These are phyloP conservation scores for Plectosphaerella cucumerina DNA, from an alignment of 2,329 filamentous ascomycete genomes.

Conservation along the genomic window DNA sequence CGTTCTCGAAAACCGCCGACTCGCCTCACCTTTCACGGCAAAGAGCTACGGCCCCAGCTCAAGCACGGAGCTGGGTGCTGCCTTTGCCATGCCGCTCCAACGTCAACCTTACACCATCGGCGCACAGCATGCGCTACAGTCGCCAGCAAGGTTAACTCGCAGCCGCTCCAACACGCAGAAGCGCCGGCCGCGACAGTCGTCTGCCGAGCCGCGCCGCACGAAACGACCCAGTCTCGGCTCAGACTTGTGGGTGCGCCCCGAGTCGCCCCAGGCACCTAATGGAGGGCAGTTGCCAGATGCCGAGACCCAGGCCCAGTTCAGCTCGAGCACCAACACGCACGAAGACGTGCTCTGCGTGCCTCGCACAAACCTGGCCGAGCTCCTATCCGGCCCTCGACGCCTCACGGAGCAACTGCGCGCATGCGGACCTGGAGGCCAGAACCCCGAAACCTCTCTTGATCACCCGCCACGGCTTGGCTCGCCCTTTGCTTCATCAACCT, in stretches of 20 bases:
- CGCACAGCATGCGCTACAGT: conserved; percentile 45
- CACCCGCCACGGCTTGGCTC: conserved; percentile 52
- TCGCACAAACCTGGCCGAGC: conserved; percentile 35
- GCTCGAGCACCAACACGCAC: conserved; percentile 25
- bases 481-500: conserved; percentile 46
- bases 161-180: conserved; percentile 53
- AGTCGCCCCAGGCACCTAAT: not conserved
- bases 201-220: conserved; percentile 40
- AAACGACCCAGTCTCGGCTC: conserved; percentile 52
- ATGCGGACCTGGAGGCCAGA: not conserved
- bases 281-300: not conserved
- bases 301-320: conserved; percentile 16
- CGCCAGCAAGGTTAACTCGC: conserved; percentile 45
- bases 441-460: conserved; percentile 21
- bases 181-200: conserved; percentile 42
- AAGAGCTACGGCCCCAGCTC: conserved; percentile 61
- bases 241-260: conserved; percentile 39
- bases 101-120: conserved; percentile 46
- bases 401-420: not conserved
- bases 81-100: conserved; percentile 26
- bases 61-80: conserved; percentile 41
- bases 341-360: conserved; percentile 35
- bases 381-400: conserved; percentile 23
- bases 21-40: conserved; percentile 53
- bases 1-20: conserved; percentile 26